Base-by-base conservation (phyloP, 768 basidiomycete species). In the Galerina sulciceps region DNA sequence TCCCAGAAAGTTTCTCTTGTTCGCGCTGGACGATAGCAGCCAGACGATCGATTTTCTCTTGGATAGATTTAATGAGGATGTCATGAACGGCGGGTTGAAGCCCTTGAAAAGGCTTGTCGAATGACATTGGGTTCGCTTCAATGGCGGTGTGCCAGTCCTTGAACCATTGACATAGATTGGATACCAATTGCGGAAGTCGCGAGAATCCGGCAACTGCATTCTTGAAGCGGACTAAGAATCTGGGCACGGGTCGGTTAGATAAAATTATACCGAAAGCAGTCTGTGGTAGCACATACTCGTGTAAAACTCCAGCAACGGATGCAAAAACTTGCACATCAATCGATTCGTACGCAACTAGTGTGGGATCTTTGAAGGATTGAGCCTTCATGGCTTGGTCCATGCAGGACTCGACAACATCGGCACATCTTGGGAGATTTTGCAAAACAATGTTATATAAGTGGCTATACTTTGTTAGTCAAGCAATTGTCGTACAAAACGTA, bases 181-280 rank as follows among this genome's bases (percentile, higher is more conserved):
- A 64, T 4, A 86, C 77, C 17, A 85, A 65, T 1, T 67, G 57
- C 0, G 64, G 64, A 1, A 89, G 68, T 22, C 73, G 67, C 0
- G 84, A 84, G 57, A 84, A 76, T 22, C 71, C 77, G 2, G 75
- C 70, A 10, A 82, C 70, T 0, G 81, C 79, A 43, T 83, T 80
- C 68, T 87, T 86, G 72, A 87, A 88, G 2, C 86, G 85, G 4
- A 76, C 76, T 6, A 88, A 64, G 50, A 76, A 84, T 60, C 87
- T 88, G 22, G 11, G 4, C 10, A 48, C 57, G 34, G 22, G 62
- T 22, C 57, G 34, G 22, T 64, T 22, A 52, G 15, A 47, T 26
- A 23, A 66, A n/a, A 52, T 71, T 65, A 67, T 55, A 9, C 60
- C 50, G 1, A 67, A 50, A 15, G 65, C 10, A 15, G 34, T 6